These are phyloP conservation scores for Drosera spatulata DNA, from an alignment of 179 eudicot genomes.

Conservation along the genomic window DNA sequence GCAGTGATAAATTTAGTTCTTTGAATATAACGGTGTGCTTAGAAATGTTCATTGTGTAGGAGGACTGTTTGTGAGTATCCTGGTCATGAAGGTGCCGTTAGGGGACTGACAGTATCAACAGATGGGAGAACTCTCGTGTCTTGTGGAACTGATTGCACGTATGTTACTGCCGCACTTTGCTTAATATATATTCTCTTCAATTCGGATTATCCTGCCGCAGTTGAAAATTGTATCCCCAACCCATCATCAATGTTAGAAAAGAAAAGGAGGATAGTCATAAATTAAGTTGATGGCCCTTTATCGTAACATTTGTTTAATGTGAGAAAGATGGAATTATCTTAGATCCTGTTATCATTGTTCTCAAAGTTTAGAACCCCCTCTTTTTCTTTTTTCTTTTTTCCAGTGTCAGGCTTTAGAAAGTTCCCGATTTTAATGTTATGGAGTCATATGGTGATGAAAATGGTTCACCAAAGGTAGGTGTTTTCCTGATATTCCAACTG, in stretches of 20 bases:
- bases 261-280: neutral
- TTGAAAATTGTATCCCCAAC: neutral
- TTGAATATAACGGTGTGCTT: neutral
- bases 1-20: no score
- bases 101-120: slow-evolving; percentile 73
- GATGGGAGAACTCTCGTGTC: slow-evolving; percentile 86
- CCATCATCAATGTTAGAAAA: neutral
- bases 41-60: slow-evolving; percentile 23
- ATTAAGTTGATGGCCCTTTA: no score
- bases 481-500: neutral
- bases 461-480: slow-evolving; percentile 39
- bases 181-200: neutral
- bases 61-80: slow-evolving; percentile 77
- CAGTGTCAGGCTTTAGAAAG: slow-evolving; percentile 90
- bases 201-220: neutral
- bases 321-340: neutral
- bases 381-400: slow-evolving; percentile 7
- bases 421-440: slow-evolving; percentile 42
- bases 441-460: slow-evolving; percentile 30
- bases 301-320: neutral
- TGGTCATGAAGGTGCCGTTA: slow-evolving; percentile 86
- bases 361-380: no score
- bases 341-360: no score
- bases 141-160: slow-evolving; percentile 97
- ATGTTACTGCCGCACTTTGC: slow-evolving; percentile 15